phyloP scores from a whole-genome alignment of 148 eudicot species.

The Diospyros lotus region DNA sequence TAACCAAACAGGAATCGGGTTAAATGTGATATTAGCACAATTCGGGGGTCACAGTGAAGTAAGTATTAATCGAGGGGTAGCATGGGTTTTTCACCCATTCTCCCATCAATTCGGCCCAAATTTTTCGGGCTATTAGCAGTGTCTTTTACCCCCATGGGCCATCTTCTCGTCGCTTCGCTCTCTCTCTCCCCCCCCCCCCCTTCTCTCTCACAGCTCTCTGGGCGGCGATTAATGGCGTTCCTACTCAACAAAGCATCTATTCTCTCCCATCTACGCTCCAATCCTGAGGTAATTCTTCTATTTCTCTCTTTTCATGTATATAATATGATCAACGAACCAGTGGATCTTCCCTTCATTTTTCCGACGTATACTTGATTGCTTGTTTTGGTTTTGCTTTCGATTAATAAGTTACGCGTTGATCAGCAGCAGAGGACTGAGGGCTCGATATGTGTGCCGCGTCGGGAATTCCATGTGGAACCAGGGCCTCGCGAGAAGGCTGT shows the following conservation, averaged over 20 bases:
- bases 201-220: not conserved
- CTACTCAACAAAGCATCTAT: constrained; percentile 36
- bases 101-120: too few relatives aligned
- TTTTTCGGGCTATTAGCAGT: too few relatives aligned
- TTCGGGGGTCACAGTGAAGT: too few relatives aligned
- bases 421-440: constrained; percentile 31
- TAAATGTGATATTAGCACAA: not conserved
- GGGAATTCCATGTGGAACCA: constrained; percentile 59
- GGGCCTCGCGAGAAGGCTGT: constrained; percentile 89
- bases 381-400: constrained; percentile 1
- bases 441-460: constrained; percentile 33
- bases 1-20: not conserved
- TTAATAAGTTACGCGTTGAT: not conserved
- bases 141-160: too few relatives aligned
- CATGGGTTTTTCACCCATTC: too few relatives aligned
- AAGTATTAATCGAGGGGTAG: too few relatives aligned
- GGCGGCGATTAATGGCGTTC: constrained; percentile 50
- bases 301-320: not conserved
- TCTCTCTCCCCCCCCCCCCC: constrained; percentile 3
- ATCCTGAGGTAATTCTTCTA: constrained; percentile 44
- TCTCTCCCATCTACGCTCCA: constrained; percentile 48
- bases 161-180: too few relatives aligned
- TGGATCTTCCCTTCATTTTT: not conserved
- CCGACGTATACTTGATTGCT: not conserved
- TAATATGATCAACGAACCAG: not conserved